Percentiles rank a stretch among this genome's conserved stretches.
Evolutionary conservation across 345 rosid genomes (phyloP).

Genomic region (Ailanthus altissimus): DNA sequence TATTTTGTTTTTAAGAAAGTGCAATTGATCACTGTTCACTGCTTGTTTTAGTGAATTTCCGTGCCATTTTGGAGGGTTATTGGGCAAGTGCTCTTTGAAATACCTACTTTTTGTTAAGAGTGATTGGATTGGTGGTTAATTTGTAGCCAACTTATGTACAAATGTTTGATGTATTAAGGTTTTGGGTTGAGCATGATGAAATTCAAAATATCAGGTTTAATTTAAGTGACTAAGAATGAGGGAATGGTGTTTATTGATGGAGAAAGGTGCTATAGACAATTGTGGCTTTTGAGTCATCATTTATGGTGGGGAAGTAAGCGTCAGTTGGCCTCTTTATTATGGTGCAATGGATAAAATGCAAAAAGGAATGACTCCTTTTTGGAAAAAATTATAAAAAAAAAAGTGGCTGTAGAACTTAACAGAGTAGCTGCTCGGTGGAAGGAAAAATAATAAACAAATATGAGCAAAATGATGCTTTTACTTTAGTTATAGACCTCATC

Average conservation of each 20-base stretch:
- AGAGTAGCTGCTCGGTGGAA: background rate
- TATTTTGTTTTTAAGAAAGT: background rate
- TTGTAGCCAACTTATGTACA: background rate
- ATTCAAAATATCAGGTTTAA: background rate
- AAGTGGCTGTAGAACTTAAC: background rate
- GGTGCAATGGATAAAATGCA: background rate
- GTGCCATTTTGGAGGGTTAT: background rate
- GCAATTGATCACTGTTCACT: background rate
- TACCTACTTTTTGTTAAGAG: background rate
- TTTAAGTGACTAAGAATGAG: background rate
- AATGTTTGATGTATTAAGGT: background rate
- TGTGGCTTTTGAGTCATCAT: background rate
- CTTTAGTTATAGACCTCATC: background rate
- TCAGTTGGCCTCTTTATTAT: background rate
- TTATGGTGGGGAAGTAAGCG: background rate
- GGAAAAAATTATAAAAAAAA: too few relatives aligned
- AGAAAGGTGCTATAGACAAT: background rate
- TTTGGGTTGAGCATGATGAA: background rate
- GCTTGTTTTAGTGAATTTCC: background rate
- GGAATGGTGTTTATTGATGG: background rate
- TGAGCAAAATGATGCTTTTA: background rate
- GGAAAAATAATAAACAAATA: background rate
- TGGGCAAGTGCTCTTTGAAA: background rate
- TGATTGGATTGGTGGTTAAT: background rate
- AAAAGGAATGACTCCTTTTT: background rate